phyloP scores from a whole-genome alignment of 2,329 filamentous ascomycete species.

The Colletotrichum costaricense region DNA sequence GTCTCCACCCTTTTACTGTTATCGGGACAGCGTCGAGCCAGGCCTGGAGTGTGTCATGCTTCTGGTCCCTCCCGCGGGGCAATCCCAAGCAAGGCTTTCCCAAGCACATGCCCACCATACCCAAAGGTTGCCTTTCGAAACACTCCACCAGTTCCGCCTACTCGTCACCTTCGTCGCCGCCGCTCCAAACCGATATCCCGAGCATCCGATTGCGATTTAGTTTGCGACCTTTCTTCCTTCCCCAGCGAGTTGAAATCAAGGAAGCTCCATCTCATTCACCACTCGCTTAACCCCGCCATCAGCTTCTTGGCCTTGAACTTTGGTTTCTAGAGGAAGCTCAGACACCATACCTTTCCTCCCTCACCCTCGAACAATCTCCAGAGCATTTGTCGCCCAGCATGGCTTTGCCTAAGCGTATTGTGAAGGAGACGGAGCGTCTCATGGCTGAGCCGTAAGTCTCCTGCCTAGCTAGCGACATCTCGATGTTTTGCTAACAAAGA shows the following conservation, averaged over 20 bases:
- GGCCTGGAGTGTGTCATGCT: slow-evolving; percentile 15
- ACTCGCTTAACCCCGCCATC: slow-evolving; percentile 31
- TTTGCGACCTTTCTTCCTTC: not conserved
- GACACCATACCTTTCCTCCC: not conserved
- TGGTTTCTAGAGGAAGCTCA: not conserved
- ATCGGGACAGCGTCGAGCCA: slow-evolving; percentile 2
- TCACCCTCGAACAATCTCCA: not conserved
- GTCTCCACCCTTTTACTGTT: slow-evolving; percentile 6
- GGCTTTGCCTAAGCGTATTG: slow-evolving; percentile 94
- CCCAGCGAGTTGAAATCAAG: not conserved
- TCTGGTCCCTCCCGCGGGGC: slow-evolving; percentile 30
- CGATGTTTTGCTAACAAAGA: slow-evolving; percentile 10
- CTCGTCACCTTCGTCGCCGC: slow-evolving; percentile 12
- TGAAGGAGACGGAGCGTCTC: slow-evolving; percentile 98
- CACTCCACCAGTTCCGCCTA: slow-evolving; percentile 13
- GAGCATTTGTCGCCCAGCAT: slow-evolving; percentile 46
- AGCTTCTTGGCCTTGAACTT: not conserved
- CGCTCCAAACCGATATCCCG: slow-evolving; percentile 7
- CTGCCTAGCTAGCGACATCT: not conserved
- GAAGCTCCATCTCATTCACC: slow-evolving; percentile 13
- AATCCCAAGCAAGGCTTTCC: slow-evolving; percentile 26
- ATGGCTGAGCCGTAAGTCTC: slow-evolving; percentile 90
- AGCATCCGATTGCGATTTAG: slow-evolving; percentile 19
- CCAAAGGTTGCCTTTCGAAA: slow-evolving; percentile 25
- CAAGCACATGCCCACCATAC: slow-evolving; percentile 29